Base-by-base conservation (phyloP, 2,329 filamentous ascomycete genomes). In the Didymella glomerata region DNA sequence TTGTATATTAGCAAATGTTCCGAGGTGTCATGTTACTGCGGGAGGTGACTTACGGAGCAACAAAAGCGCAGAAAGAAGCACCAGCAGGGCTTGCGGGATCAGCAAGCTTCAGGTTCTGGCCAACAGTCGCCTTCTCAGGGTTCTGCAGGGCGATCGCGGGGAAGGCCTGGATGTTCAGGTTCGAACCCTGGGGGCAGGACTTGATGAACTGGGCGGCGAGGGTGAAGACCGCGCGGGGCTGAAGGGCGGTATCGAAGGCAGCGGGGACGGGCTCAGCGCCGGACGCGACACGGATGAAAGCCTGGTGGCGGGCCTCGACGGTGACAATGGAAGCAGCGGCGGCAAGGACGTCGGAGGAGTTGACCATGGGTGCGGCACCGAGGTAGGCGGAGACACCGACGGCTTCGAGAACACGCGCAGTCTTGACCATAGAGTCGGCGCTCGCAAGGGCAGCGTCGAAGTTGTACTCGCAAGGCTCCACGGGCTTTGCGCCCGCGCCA, bases 301-400 rank as follows among this genome's bases (percentile, higher is more conserved):
- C 88, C 78, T 91, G 88, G 78, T 93, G 90, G 58, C 90, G 85
- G 27, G 89, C 83, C 79, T 93, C 90, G 60, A 91, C 84, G 24
- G 89, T 90, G 44, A 91, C 83, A 74, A 93, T 92, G 49, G 86
- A 86, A 10, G 83, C 90, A 2, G 90, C 90, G 20, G 86, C 85
- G 60, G 83, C 81, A 49, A 93, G 85, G 62, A 91, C 85, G 48
- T 80, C 81, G 48, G 82, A 79, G 54, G 83, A 82, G 45, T 84
- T 82, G 62, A 92, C 77, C 30, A 91, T 81, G 4, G 88, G 86
- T 14, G 88, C 89, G 25, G 88, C 90, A 59, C 89, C 90, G 14
- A 92, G 85, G 77, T 85, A 84, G 63, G 89, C 89, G n/a, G 88
- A 89, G 30, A 92, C 84, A 76, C 89, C 89, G 58, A 91, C 84